Percentiles rank a stretch among this genome's conserved stretches.
phyloP scores from a whole-genome alignment of 164 flowering plant genomes.

The Liriodendron chinense region DNA sequence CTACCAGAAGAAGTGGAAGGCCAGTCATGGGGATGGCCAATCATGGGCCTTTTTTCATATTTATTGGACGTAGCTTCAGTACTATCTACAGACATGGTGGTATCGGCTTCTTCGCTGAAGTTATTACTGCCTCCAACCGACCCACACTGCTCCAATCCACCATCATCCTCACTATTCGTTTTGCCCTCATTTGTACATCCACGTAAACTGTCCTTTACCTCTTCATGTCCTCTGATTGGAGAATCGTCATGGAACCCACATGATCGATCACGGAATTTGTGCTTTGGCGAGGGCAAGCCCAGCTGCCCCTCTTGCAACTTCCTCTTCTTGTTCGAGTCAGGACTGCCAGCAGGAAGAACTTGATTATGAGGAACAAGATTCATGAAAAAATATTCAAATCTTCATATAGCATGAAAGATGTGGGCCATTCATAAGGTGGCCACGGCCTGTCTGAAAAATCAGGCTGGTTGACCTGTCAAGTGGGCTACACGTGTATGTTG shows the following conservation, averaged over 20 bases:
- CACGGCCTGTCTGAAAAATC: background rate
- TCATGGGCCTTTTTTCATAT: conserved; percentile 1
- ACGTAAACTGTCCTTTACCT: conserved; percentile 6
- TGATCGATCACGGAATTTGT: conserved; percentile 28
- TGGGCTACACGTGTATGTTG: background rate
- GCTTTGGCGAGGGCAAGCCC: conserved; percentile 54
- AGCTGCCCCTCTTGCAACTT: conserved; percentile 47
- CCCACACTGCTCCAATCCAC: conserved; percentile 21
- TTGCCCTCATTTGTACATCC: conserved; percentile 6
- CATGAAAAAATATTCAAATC: background rate
- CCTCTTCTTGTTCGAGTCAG: conserved; percentile 53
- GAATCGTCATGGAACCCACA: conserved; percentile 13
- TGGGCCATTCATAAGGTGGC: too few relatives aligned
- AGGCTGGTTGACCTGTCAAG: background rate
- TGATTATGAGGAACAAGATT: conserved; percentile 10
- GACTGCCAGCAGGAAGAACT: conserved; percentile 4
- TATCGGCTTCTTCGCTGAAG: conserved; percentile 32
- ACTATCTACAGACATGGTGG: conserved; percentile 24
- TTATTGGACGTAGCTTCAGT: conserved; percentile 17
- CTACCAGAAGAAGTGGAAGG: conserved; percentile 34
- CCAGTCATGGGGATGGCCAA: conserved; percentile 10
- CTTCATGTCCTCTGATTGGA: conserved; percentile 5
- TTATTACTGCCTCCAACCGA: conserved; percentile 57
- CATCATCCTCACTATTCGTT: background rate
- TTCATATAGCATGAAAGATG: too few relatives aligned